Percentiles rank a stretch among this genome's conserved stretches.
Evolutionary conservation across 1,284 basidiomycete genomes (phyloP).

Genomic region (Cerrena zonata): DNA sequence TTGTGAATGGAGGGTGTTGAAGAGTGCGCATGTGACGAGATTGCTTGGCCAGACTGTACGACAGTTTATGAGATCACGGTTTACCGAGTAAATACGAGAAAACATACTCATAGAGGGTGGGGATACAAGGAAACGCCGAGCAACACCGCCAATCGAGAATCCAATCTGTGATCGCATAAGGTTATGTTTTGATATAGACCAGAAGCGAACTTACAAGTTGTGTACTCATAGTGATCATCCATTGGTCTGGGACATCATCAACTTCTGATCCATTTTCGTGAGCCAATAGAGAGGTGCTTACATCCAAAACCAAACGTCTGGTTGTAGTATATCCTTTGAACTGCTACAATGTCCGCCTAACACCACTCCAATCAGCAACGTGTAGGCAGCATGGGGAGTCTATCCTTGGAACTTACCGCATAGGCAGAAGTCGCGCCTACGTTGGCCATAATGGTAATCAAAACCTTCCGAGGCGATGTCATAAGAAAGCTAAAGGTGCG

Average conservation of each 20-base stretch:
- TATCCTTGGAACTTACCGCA: conserved; percentile 29
- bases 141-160: conserved; percentile 77
- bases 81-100: neutral
- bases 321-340: conserved; percentile 65
- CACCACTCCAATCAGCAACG: too few species aligned
- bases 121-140: conserved; percentile 71
- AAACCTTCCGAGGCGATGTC: conserved; percentile 19
- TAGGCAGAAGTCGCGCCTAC: conserved; percentile 55
- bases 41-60: conserved; percentile 74
- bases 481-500: neutral
- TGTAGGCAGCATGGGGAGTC: neutral
- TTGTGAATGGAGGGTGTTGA: conserved; percentile 66
- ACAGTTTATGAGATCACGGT: neutral
- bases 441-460: conserved; percentile 68
- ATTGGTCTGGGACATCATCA: conserved; percentile 43
- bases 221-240: conserved; percentile 73
- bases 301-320: conserved; percentile 56
- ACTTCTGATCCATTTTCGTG: conserved; percentile 20
- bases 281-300: conserved; percentile 27
- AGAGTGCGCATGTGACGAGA: conserved; percentile 76
- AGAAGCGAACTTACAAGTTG: conserved; percentile 44
- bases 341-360: conserved; percentile 67
- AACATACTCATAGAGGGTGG: conserved; percentile 74
- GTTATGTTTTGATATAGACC: neutral
- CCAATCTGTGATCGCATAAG: conserved; percentile 43